phyloP scores from a whole-genome alignment of 805 yeast genomes.

The Teunomyces pallodes region DNA sequence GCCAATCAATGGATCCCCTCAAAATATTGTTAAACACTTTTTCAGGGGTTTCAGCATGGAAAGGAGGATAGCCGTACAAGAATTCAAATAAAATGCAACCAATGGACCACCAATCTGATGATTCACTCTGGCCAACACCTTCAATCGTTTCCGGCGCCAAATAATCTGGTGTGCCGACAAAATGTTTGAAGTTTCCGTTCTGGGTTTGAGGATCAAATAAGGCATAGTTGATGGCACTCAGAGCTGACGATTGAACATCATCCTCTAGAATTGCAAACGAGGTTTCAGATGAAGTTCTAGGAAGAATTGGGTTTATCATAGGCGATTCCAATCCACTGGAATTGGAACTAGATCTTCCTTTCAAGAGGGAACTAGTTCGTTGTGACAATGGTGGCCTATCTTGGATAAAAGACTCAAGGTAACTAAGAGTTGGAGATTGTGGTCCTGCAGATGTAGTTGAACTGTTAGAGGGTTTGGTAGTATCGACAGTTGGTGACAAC shows the following conservation, averaged over 20 bases:
- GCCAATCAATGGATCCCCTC: constrained; percentile 80
- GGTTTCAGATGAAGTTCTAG: constrained; percentile 53
- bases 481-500: constrained; percentile 39
- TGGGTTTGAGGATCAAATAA: constrained; percentile 70
- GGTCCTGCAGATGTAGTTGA: constrained; percentile 7
- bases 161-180: constrained; percentile 97
- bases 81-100: constrained; percentile 95
- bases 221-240: constrained; percentile 44
- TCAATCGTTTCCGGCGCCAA: constrained; percentile 93
- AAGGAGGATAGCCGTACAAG: constrained; percentile 91
- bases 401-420: constrained; percentile 11
- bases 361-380: constrained; percentile 9
- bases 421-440: constrained; percentile 14
- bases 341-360: constrained; percentile 27
- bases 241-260: constrained; percentile 36
- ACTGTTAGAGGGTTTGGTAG: constrained; percentile 12
- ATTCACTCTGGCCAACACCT: constrained; percentile 78
- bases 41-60: constrained; percentile 78
- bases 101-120: constrained; percentile 98
- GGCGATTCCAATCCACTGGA: constrained; percentile 50
- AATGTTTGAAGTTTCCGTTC: constrained; percentile 48
- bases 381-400: constrained; percentile 7
- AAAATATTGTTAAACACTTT: constrained; percentile 80
- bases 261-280: constrained; percentile 57
- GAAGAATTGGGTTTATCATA: constrained; percentile 43